Percentiles rank a stretch among this genome's conserved stretches.
These are phyloP conservation scores for Delitschia confertaspora DNA, from an alignment of 495 filamentous ascomycete genomes.

Conservation along the genomic window DNA sequence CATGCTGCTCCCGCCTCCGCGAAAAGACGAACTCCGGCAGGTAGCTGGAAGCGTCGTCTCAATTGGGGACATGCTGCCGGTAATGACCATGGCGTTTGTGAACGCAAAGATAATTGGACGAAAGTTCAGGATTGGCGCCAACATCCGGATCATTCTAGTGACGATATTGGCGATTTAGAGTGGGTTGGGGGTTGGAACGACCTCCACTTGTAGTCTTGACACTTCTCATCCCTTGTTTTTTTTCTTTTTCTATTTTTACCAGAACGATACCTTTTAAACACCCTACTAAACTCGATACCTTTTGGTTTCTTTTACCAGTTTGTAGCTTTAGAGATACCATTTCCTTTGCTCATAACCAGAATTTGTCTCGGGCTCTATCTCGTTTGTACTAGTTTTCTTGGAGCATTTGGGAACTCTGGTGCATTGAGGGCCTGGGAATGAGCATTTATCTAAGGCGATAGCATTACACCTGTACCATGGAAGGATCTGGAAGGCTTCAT, in stretches of 20 bases:
- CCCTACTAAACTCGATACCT: constrained; percentile 2
- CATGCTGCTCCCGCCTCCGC: constrained; percentile 15
- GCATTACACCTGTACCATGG: background rate
- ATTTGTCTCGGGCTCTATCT: background rate
- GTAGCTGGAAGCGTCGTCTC: constrained; percentile 28
- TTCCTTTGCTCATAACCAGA: constrained; percentile 7
- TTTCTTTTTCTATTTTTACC: constrained; percentile 5
- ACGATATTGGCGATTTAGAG: constrained; percentile 65
- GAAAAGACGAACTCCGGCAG: constrained; percentile 26
- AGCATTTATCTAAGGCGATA: background rate
- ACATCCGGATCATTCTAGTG: constrained; percentile 28
- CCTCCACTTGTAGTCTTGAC: constrained; percentile 40
- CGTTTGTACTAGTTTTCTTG: constrained; percentile 5
- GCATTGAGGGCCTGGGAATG: background rate
- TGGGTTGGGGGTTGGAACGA: constrained; percentile 87
- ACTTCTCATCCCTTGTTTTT: constrained; percentile 28
- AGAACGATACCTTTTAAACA: constrained; percentile 8
- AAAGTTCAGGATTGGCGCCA: constrained; percentile 57
- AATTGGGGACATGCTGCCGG: constrained; percentile 16
- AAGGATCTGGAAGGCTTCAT: background rate
- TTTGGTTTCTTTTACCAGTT: constrained; percentile 4
- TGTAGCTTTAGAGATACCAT: constrained; percentile 31
- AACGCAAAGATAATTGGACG: constrained; percentile 31
- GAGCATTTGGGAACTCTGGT: constrained; percentile 10
- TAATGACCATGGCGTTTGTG: constrained; percentile 23